phyloP scores from a whole-genome alignment of 768 basidiomycete species.

The Gymnopilus junonius region DNA sequence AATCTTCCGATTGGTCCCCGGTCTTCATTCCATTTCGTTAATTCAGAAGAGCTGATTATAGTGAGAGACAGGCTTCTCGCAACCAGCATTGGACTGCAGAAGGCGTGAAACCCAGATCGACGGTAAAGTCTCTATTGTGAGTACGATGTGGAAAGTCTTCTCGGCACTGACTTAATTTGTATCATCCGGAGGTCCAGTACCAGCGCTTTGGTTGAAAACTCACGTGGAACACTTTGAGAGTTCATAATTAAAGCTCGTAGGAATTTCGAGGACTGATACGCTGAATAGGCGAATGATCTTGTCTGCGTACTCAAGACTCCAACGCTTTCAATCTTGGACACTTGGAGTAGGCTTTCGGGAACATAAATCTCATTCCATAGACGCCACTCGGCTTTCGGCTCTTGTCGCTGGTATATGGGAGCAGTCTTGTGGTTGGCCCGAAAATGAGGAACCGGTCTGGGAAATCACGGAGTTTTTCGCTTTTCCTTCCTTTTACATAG shows the following conservation, averaged over 20 bases:
- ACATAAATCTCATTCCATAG: background rate
- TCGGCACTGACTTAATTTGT: background rate
- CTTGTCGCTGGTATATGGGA: background rate
- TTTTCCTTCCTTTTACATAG: background rate
- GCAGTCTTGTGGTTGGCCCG: background rate
- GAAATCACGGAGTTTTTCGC: background rate
- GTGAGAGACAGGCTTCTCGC: background rate
- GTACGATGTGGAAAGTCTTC: background rate
- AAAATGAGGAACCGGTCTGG: background rate
- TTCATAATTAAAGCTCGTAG: background rate
- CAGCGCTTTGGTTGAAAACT: background rate
- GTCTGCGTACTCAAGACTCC: no score
- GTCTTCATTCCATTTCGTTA: background rate
- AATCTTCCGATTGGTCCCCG: constrained; percentile 1
- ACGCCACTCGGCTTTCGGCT: background rate
- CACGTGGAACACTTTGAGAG: background rate
- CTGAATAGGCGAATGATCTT: no score
- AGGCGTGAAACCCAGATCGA: background rate
- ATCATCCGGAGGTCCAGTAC: background rate
- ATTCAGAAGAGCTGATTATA: background rate
- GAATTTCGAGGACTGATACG: background rate
- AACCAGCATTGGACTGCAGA: background rate
- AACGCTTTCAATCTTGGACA: no score
- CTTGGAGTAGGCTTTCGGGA: background rate
- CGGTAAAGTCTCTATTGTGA: background rate